phyloP scores from a whole-genome alignment of 257 asterid species.

The Vinca minor region DNA sequence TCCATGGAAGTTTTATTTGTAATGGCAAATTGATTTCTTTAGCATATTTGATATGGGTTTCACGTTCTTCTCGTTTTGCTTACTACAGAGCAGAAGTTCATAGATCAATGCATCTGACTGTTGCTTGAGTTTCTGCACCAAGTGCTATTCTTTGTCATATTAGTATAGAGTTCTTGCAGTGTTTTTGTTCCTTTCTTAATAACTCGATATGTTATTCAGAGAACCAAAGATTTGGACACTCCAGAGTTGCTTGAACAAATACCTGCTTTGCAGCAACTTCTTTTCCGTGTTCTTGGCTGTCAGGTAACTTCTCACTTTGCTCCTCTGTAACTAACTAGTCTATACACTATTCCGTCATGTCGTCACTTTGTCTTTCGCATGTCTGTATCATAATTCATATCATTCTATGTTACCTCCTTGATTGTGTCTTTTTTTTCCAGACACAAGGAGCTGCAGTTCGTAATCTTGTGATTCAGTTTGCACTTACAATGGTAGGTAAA shows the following conservation, averaged over 20 bases:
- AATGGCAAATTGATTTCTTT: neutral
- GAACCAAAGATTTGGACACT: constrained; percentile 82
- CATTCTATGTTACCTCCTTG: constrained; percentile 10
- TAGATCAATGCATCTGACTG: constrained; percentile 2
- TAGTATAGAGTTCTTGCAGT: neutral
- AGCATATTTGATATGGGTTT: neutral
- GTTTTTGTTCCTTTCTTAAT: constrained; percentile 8
- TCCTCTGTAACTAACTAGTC: constrained; percentile 8
- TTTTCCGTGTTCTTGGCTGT: constrained; percentile 77
- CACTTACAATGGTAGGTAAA: constrained; percentile 74
- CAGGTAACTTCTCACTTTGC: constrained; percentile 43
- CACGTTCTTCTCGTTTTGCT: too few species aligned
- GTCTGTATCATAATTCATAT: constrained; percentile 1
- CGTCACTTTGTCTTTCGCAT: neutral
- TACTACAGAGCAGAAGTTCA: neutral
- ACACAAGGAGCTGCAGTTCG: constrained; percentile 96
- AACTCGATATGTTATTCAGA: constrained; percentile 37
- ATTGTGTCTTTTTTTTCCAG: constrained; percentile 45
- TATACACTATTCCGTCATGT: neutral
- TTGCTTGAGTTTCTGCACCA: neutral
- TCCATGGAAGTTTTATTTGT: neutral
- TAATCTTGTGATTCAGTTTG: constrained; percentile 76
- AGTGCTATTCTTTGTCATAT: too few species aligned
- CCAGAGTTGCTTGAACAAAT: constrained; percentile 73
- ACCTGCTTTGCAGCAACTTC: constrained; percentile 81